Base-by-base conservation (phyloP, 257 asterid genomes). In the Solanum lignicaule region DNA sequence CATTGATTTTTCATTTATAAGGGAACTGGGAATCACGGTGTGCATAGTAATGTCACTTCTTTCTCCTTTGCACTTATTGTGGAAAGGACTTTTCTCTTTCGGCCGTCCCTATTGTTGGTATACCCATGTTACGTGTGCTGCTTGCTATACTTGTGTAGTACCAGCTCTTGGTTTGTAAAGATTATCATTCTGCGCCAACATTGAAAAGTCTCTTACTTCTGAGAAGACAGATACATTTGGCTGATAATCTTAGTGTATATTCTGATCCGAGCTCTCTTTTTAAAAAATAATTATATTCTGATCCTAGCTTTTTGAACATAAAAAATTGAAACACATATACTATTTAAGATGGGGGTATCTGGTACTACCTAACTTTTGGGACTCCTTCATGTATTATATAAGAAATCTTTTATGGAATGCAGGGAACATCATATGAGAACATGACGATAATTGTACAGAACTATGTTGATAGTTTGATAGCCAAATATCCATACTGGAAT, bases 381-480 rank as follows among this genome's bases (percentile, higher is more conserved):
- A 16, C 85, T 79, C 39, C 15, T 76, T 76, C 23, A 79, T 79
- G 15, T 79, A 41, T 62, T 36, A 7, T 27, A 11, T 55, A 62
- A 39, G 58, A 48, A 68, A 88, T 52, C 36, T 84, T 38, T 86
- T 33, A 58, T 89, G 60, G 84, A 85, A 27, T 92, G 92, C 99
- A 97, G 99, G 99, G 99, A 32, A 97, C 90, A 71, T 97, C 99
- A 5, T 97, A 97, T 88, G 99, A 94, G 87, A 96, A 97, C 92
- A 97, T 97, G 99, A 96, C 98, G 87, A 46, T 93, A 62, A 97
- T 97, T 86, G 98, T 97, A 52, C 94, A 93, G 87, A 88, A 94
- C 87, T 97, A 97, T 87, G 99, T 97, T 87, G 98, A 95, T 87
- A 86, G 95, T 91, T 93, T 97, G 94, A 93, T 93, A 39, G 85